A percentile compares a stretch with the other conserved stretches of the same genome.
Conservation (phyloP, 441 rosid species). For the Euphorbia celastroides region DNA sequence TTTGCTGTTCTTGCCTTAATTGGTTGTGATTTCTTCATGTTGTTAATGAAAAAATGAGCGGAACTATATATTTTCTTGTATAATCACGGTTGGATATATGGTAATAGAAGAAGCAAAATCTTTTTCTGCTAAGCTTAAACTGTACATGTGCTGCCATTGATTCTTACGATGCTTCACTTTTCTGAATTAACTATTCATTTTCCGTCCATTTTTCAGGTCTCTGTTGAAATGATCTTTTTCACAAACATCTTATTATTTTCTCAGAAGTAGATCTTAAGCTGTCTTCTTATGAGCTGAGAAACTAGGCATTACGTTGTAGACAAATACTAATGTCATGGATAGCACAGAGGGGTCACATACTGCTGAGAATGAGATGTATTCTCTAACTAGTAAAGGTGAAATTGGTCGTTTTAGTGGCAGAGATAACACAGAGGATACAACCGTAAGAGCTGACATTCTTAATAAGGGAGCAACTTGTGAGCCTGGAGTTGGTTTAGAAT, state of each 20-base stretch:
- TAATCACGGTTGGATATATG: not conserved
- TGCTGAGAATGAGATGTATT: not conserved
- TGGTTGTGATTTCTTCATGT: not conserved
- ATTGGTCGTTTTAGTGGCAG: not conserved
- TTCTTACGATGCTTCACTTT: not conserved
- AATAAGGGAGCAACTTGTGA: slow-evolving; percentile 1
- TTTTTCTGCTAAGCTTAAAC: not conserved
- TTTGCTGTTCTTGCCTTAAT: not conserved
- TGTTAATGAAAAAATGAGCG: not conserved
- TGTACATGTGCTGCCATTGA: not conserved
- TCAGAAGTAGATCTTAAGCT: not conserved
- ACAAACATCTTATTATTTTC: not conserved
- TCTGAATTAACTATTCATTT: not conserved
- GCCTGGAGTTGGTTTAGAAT: not conserved
- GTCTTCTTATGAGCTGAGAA: not conserved
- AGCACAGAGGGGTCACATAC: not conserved
- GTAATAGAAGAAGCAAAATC: not conserved
- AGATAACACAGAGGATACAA: not conserved
- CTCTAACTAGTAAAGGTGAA: not conserved
- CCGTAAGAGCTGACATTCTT: not conserved
- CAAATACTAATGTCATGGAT: not conserved
- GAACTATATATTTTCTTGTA: not conserved
- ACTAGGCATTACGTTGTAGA: not conserved
- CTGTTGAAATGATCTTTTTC: not conserved
- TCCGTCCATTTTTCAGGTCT: not conserved